Base-by-base conservation (phyloP, 352 stramenopile species). In the Pythium phragmitis region DNA sequence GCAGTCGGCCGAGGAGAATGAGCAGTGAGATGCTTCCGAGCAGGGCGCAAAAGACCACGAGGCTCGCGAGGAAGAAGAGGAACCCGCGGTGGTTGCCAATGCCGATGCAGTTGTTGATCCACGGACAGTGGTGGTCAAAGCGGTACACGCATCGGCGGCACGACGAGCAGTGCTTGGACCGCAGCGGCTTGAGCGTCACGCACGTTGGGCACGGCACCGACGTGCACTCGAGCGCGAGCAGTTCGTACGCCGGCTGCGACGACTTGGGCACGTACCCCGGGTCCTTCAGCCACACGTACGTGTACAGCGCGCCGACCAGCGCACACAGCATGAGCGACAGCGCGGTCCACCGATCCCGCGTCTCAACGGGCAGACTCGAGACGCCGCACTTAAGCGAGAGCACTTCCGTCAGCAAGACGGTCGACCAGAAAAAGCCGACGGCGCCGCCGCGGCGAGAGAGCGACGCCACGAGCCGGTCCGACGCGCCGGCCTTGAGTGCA, bases 71-170 rank as follows among this genome's bases (percentile, higher is more conserved):
- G 43, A 94, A 94, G 19, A 87, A 48, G n/a, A 94, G 67, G 45
- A 94, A 94, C 21, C 72, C 85, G 47, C 70, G 68, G 62, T 94
- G 85, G 57, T 94, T 94, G 23, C 79, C 74, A 9, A 86, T 69
- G 9, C 85, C 85, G 47, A 94, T 74, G 61, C 85, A 94, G 65
- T 94, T 94, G 71, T 91, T 92, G 54, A 94, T 88, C 85, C 85
- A 94, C 42, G 85, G 85, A 68, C 85, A 94, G 59, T 94, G 85
- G 61, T 94, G 85, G 61, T 94, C 85, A 51, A 94, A 94, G 17
- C 85, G 85, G 47, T 91, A 73, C 34, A 94, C 83, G 50, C 85
- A 94, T 26, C 85, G 83, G 21, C 80, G 72, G 45, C 85, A 94
- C 6, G 85, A 85, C 8, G 83, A 87, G 61, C 85, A 94, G 65